Conservation (phyloP, 140 eudicot species). For the Anethum foeniculum region DNA sequence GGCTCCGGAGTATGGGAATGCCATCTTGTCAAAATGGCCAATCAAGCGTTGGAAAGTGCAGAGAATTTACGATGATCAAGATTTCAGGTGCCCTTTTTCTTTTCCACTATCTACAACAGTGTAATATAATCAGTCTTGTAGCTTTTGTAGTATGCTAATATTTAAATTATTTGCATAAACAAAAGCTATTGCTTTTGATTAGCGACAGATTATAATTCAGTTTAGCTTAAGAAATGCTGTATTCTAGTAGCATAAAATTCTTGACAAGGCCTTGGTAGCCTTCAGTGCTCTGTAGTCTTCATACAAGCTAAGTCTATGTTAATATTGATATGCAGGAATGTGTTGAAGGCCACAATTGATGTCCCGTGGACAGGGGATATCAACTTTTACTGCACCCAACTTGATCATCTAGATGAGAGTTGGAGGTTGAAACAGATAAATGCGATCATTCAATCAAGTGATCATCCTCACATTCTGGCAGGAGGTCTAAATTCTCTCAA, state of each 20-base stretch:
- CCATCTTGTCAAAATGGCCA: conserved; percentile 85
- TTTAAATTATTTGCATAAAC: not conserved
- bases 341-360: conserved; percentile 84
- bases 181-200: not conserved
- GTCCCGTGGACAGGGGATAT: conserved; percentile 77
- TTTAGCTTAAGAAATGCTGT: not conserved
- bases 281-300: not conserved
- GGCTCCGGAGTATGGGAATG: conserved; percentile 96
- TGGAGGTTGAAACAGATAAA: conserved; percentile 88
- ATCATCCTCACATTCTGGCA: conserved; percentile 71
- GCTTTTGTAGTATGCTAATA: not conserved
- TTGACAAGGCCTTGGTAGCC: not conserved
- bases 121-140: not conserved
- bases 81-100: conserved; percentile 50
- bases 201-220: not conserved
- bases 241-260: not conserved
- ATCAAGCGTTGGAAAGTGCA: conserved; percentile 69
- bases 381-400: conserved; percentile 88
- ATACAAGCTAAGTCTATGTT: not conserved
- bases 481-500: conserved; percentile 87
- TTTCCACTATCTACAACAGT: not conserved
- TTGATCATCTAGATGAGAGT: conserved; percentile 74
- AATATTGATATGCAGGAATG: conserved; percentile 39
- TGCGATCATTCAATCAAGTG: conserved; percentile 72
- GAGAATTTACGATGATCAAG: conserved; percentile 66